Conservation (phyloP, 768 basidiomycete species). For the Amanita polypyramis region DNA sequence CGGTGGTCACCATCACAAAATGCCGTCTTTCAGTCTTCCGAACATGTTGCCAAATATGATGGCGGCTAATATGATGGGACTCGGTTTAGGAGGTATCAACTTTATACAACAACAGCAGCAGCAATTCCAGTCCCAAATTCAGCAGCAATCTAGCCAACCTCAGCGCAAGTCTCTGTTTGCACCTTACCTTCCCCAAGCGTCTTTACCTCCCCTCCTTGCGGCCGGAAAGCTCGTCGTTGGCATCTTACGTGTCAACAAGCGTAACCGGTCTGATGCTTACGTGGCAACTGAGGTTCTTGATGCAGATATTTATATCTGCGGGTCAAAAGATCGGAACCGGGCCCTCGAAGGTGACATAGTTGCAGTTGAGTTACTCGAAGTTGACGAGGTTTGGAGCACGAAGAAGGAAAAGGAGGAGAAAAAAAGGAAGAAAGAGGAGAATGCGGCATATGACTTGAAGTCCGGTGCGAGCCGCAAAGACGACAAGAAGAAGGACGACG, state of each 20-base stretch:
- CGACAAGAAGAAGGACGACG: constrained; percentile 99
- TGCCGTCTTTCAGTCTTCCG: constrained; percentile 96
- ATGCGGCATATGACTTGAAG: constrained; percentile 86
- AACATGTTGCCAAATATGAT: constrained; percentile 98
- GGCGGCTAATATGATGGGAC: constrained; percentile 94
- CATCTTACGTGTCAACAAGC: constrained; percentile 94
- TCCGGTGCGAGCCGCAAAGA: constrained; percentile 70
- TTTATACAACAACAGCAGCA: constrained; percentile 89
- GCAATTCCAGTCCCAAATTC: constrained; percentile 91
- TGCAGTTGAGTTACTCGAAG: constrained; percentile 94
- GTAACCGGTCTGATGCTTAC: constrained; percentile 97
- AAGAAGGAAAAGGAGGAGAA: constrained; percentile 99
- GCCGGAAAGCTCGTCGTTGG: constrained; percentile 98
- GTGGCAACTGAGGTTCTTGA: constrained; percentile 97
- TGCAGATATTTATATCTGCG: constrained; percentile 98
- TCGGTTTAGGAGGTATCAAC: constrained; percentile 73
- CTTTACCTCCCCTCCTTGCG: constrained; percentile 88
- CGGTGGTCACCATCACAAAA: constrained; percentile 91
- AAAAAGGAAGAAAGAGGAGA: constrained; percentile 99
- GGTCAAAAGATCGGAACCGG: constrained; percentile 96
- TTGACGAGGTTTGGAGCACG: constrained; percentile 96
- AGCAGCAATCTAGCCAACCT: constrained; percentile 85
- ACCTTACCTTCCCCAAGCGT: constrained; percentile 96
- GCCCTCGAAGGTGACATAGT: constrained; percentile 98
- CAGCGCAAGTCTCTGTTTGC: constrained; percentile 98